These are phyloP conservation scores for Gastrolobium villosum DNA, from an alignment of 306 rosid genomes.

Conservation along the genomic window DNA sequence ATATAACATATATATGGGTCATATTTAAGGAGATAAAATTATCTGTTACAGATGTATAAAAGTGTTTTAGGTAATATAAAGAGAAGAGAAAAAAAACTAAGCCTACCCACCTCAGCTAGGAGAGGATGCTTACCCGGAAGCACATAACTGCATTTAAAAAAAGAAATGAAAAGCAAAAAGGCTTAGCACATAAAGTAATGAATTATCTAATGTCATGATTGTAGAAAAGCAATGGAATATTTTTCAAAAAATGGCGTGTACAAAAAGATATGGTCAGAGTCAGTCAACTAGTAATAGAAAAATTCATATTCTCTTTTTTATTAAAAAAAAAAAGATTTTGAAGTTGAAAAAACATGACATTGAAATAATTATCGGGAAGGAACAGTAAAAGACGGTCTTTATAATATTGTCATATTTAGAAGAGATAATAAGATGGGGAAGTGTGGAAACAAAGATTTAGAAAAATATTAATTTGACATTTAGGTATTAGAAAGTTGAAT, in stretches of 20 bases:
- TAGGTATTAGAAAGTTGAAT: too few relatives aligned
- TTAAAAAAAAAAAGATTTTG: background rate
- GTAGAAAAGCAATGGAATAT: too few relatives aligned
- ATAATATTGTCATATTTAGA: too few relatives aligned
- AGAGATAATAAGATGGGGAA: background rate
- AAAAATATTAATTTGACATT: background rate
- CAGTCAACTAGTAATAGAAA: too few relatives aligned
- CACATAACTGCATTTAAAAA: conserved; percentile 55
- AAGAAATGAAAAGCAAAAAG: background rate
- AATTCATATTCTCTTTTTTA: too few relatives aligned
- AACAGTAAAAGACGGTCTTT: too few relatives aligned
- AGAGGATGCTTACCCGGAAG: conserved; percentile 63
- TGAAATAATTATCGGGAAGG: background rate
- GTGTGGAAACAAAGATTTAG: background rate
- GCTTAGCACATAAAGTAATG: background rate
- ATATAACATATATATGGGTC: background rate
- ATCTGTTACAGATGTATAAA: too few relatives aligned
- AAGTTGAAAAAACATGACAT: background rate
- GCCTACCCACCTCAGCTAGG: conserved; percentile 43
- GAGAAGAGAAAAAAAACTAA: too few relatives aligned
- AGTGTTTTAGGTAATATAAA: too few relatives aligned
- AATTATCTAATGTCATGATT: background rate
- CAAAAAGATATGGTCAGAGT: too few relatives aligned
- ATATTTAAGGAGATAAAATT: too few relatives aligned
- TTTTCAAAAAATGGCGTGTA: too few relatives aligned